Base-by-base conservation (phyloP, 768 basidiomycete genomes). In the Boletus patriciae region DNA sequence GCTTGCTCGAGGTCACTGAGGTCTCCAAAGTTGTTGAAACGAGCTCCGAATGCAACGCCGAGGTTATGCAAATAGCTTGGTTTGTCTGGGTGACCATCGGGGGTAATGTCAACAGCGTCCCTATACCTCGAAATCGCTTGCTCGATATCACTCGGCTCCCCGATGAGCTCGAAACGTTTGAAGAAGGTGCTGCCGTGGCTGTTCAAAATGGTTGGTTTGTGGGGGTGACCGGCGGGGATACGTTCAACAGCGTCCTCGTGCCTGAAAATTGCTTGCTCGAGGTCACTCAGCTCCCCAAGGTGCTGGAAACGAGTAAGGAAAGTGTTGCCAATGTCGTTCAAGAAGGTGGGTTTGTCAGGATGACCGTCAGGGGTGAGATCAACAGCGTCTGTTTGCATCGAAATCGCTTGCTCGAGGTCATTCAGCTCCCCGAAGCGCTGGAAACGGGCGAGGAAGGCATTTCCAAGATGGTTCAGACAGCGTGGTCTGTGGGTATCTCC, bases 241-340 rank as follows among this genome's bases (percentile, higher is more conserved):
- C 15, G 34, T 15, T 36, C 12, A 7, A 36, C 13, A 36, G 34
- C 34, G 6, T 36, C 34, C 15, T 3, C 5, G 15, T 36, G 34
- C 15, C 15, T 31, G 15, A 13, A 54, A 19, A 46, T 54, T 4
- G 56, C 45, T 18, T 42, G n/a, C n/a, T 52, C 33, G 1, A 57
- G 38, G 37, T 57, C 51, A 5, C 6, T 19, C 18, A 23, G n/a
- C 18, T 42, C 38, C 6, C 25, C 51, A 3, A 47, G 18, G 25
- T 23, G 25, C 8, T 38, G 21, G 19, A 60, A 60, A 45, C 59
- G 55, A 31, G 19, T 15, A 6, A 15, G 8, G 23, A 60, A 41
- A 6, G 41, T 34, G 4, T 15, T 29, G 19, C 23, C 50, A 10
- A 58, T 47, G 21, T 16, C 40, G 4, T n/a, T 29, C 1, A 50